Conservation (phyloP, 768 basidiomycete species). For the Russula sp. region DNA sequence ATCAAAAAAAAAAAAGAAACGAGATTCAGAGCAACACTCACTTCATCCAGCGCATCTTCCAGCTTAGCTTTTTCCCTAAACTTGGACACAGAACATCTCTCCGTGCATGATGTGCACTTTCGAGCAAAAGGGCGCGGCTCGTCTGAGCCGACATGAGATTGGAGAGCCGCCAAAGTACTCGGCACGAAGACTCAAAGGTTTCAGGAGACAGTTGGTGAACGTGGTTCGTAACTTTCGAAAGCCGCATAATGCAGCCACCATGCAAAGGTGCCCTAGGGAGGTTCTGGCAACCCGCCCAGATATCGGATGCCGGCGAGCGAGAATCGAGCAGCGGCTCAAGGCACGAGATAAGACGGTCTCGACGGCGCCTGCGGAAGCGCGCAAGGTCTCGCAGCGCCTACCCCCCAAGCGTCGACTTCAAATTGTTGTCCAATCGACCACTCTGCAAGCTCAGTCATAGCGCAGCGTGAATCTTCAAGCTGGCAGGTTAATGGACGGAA, state of each 20-base stretch:
- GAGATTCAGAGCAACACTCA: neutral
- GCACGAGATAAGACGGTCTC: neutral
- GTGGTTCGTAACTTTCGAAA: neutral
- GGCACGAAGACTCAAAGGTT: neutral
- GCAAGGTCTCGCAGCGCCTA: neutral
- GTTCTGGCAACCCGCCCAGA: constrained; percentile 5
- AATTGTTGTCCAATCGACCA: no score
- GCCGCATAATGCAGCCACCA: no score
- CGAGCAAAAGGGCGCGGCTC: constrained; percentile 2
- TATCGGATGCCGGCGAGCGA: constrained; percentile 1
- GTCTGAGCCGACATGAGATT: neutral
- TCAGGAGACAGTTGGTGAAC: neutral
- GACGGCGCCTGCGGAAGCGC: neutral
- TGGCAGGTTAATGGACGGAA: no score
- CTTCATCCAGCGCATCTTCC: neutral
- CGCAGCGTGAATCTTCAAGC: no score
- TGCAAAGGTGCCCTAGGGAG: neutral
- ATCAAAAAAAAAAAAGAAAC: no score
- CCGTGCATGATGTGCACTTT: constrained; percentile 2
- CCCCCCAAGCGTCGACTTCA: neutral
- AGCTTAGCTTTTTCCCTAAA: neutral
- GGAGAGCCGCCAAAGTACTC: constrained; percentile 5
- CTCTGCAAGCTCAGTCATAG: no score
- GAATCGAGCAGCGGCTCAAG: neutral
- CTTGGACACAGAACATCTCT: neutral